A percentile compares a stretch with the other conserved stretches of the same genome.
These are phyloP conservation scores for Calvatia gigantea DNA, from an alignment of 768 basidiomycete species.

Conservation along the genomic window DNA sequence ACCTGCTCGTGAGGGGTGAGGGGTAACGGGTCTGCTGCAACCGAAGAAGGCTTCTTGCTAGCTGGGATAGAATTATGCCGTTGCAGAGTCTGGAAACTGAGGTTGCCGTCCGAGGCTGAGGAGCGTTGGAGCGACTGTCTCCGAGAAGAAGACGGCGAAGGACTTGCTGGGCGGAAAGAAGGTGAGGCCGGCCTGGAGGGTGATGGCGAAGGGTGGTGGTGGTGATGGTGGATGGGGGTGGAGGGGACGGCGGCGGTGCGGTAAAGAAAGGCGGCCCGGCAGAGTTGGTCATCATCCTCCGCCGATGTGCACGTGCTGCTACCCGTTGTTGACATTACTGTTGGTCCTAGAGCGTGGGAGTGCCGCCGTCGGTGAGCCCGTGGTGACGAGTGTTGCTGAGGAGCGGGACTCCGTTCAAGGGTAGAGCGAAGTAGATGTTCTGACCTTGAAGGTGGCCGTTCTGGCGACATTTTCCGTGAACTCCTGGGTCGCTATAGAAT, in stretches of 20 bases:
- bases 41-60: background rate
- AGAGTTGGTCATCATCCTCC: constrained; percentile 9
- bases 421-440: constrained; percentile 16
- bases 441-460: constrained; percentile 15
- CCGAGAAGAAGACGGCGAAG: constrained; percentile 5
- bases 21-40: background rate
- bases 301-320: background rate
- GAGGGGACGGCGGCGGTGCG: constrained; percentile 10
- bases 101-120: constrained; percentile 5
- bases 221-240: constrained; percentile 3
- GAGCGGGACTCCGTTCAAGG: constrained; percentile 12
- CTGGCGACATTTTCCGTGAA: background rate
- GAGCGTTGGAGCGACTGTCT: constrained; percentile 10
- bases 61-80: constrained; percentile 6
- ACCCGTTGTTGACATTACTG: too few relatives aligned
- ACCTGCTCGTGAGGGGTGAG: constrained; percentile 17
- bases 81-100: constrained; percentile 8
- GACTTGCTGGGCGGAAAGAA: constrained; percentile 4
- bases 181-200: background rate
- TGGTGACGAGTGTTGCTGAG: background rate
- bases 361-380: constrained; percentile 10
- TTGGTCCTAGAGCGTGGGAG: constrained; percentile 6
- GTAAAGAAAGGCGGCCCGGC: constrained; percentile 14
- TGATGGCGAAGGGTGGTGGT: background rate
- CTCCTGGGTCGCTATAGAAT: background rate